Evolutionary conservation across 2,329 filamentous ascomycete species (phyloP), one percentile per base, ranked within the genome.

Genomic region (Xylariaceae sp.): DNA sequence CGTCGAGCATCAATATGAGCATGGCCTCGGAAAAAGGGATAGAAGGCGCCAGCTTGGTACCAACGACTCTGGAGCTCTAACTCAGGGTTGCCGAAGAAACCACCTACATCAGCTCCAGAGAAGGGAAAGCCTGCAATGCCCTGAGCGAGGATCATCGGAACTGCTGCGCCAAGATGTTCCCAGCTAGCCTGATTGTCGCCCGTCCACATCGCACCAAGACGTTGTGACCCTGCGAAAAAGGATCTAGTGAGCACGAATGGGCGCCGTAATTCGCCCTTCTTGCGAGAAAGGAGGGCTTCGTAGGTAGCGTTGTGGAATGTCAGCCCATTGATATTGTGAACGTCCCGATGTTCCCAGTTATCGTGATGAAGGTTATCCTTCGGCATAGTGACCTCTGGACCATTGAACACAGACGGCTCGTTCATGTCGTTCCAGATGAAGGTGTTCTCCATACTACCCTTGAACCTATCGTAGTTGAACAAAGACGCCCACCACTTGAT

Each of bases 351-450:
- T 74, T 99, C 95, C 95, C 95, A 99, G 69, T 89, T 85, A 50
- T 85, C 93, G 68, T 89, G 78, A 72, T 99, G 95, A 26, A 99
- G 75, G 71, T 99, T 99, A 78, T 99, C 95, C 76, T 97, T 97
- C 59, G 95, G 95, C 93, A 98, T 98, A 4, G 93, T 98, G 2
- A 92, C 96, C 74, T 99, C 95, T 0, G 95, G 95, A 0, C 95
- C 95, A 72, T 98, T 98, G 80, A 99, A 99, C 1, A 99, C 95
- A 0, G 95, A 98, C 0, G 95, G 95, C 77, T 99, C 95, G 71
- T 97, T 98, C 95, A 99, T 99, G 73, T 99, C 95, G 73, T 99
- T 99, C 95, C 95, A 99, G 67, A 99, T 86, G 74, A 91, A 97
- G 0, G 91, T 88, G 73, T 98, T 99, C 62, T 88, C 81, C 66